phyloP scores from a whole-genome alignment of 2,329 filamentous ascomycete species.

The Ceratocystis papillata region DNA sequence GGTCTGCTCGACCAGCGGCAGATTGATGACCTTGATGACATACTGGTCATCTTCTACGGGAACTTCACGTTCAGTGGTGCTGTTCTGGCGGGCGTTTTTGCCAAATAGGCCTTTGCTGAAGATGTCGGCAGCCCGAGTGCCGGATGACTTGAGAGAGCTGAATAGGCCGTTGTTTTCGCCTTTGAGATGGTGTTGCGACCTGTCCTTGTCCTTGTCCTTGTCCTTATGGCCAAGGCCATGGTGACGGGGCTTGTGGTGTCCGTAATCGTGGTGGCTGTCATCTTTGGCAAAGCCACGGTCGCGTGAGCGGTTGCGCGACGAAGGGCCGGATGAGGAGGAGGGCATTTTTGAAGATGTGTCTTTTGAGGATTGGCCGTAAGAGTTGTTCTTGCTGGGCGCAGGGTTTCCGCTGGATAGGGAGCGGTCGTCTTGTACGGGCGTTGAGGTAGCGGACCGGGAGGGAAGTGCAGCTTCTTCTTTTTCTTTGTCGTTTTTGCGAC shows the following conservation, averaged over 20 bases:
- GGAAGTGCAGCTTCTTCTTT: constrained; percentile 33
- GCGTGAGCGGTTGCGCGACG: constrained; percentile 58
- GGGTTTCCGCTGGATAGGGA: constrained; percentile 17
- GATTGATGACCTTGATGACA: constrained; percentile 71
- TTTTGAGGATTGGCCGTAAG: constrained; percentile 14
- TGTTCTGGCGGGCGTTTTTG: constrained; percentile 63
- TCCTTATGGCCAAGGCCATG: constrained; percentile 36
- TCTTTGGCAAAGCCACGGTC: constrained; percentile 49
- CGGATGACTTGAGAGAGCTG: constrained; percentile 60
- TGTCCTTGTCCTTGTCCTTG: constrained; percentile 36
- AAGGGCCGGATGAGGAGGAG: constrained; percentile 32
- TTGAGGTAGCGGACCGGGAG: constrained; percentile 21
- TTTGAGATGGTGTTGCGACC: constrained; percentile 40
- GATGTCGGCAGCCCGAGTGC: constrained; percentile 65
- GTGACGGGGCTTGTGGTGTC: constrained; percentile 15
- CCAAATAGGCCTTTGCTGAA: constrained; percentile 75
- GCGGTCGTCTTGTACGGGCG: constrained; percentile 22
- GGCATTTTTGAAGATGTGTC: constrained; percentile 13
- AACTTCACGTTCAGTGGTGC: constrained; percentile 53
- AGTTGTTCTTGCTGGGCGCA: constrained; percentile 6
- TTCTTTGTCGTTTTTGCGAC: constrained; percentile 42
- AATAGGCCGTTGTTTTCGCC: constrained; percentile 41
- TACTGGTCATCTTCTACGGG: constrained; percentile 73
- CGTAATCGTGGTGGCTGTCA: constrained; percentile 23
- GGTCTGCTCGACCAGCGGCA: constrained; percentile 78